A percentile compares a stretch with the other conserved stretches of the same genome.
Conservation (phyloP, 2,329 filamentous ascomycete genomes). For the Paramyrothecium roridum region DNA sequence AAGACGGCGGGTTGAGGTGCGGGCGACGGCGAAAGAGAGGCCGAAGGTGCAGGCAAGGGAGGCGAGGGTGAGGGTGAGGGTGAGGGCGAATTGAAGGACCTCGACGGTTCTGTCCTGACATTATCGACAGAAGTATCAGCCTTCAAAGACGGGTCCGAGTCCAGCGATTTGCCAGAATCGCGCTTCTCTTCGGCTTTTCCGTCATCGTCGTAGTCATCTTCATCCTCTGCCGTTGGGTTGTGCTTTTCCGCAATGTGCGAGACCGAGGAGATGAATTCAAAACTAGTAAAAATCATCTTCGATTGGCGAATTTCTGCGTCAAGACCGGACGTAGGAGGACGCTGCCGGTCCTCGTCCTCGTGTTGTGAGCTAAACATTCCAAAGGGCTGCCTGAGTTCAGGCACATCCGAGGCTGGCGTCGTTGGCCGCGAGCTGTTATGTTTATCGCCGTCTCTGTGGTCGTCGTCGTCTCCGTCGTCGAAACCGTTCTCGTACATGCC, state of each 20-base stretch:
- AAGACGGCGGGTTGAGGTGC: constrained; percentile 23
- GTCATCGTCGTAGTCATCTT: background rate
- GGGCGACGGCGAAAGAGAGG: constrained; percentile 8
- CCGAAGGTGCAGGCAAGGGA: constrained; percentile 2
- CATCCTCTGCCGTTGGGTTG: constrained; percentile 7
- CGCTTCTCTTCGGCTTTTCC: constrained; percentile 34
- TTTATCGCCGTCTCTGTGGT: constrained; percentile 16
- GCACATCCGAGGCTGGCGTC: background rate
- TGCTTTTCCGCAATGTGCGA: constrained; percentile 31
- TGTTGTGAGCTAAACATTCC: constrained; percentile 3
- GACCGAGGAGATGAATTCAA: constrained; percentile 35
- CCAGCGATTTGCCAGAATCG: constrained; percentile 49
- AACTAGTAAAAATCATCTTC: constrained; percentile 35
- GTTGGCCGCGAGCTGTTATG: background rate
- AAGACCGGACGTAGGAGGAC: constrained; percentile 22
- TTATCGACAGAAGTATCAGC: constrained; percentile 15
- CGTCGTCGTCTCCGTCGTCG: constrained; percentile 38
- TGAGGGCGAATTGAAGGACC: constrained; percentile 7
- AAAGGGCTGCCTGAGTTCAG: background rate
- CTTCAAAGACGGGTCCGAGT: constrained; percentile 26
- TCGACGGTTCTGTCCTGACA: constrained; percentile 2
- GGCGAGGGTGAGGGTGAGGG: too few relatives aligned
- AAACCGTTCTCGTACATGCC: constrained; percentile 67
- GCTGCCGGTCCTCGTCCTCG: constrained; percentile 11
- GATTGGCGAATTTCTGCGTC: constrained; percentile 36